A percentile compares a stretch with the other conserved stretches of the same genome.
These are phyloP conservation scores for Cornus kousa DNA, from an alignment of 148 eudicot genomes.

Conservation along the genomic window DNA sequence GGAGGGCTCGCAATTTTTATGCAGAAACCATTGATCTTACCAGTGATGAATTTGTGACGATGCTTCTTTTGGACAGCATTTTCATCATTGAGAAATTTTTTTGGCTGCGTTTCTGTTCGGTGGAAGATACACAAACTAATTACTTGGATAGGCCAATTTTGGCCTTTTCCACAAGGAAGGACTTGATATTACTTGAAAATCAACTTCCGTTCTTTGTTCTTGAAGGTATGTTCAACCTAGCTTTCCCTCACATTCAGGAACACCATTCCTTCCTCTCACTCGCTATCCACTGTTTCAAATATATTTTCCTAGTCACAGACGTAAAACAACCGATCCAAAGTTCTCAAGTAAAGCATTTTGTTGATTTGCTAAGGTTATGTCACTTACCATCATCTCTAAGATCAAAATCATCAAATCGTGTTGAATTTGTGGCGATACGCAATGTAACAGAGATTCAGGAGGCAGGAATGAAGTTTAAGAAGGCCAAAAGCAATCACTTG, in stretches of 20 bases:
- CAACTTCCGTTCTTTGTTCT: slow-evolving; percentile 35
- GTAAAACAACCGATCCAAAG: too few relatives aligned
- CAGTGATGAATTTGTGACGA: slow-evolving; percentile 21
- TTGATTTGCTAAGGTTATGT: neutral
- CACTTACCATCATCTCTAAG: too few relatives aligned
- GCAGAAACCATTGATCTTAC: slow-evolving; percentile 11
- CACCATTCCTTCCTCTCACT: neutral
- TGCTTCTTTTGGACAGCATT: slow-evolving; percentile 28
- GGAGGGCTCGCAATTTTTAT: slow-evolving; percentile 22
- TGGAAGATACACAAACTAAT: slow-evolving; percentile 17
- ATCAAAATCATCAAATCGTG: too few relatives aligned
- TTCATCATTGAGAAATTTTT: too few relatives aligned
- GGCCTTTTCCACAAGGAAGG: slow-evolving; percentile 15
- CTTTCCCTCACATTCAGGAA: too few relatives aligned
- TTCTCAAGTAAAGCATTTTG: too few relatives aligned
- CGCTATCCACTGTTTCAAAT: neutral
- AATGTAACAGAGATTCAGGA: too few relatives aligned
- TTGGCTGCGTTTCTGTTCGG: too few relatives aligned
- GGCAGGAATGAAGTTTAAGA: too few relatives aligned
- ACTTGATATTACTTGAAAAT: slow-evolving; percentile 31
- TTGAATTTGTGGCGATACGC: too few relatives aligned
- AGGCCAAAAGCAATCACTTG: too few relatives aligned
- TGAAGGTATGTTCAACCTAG: slow-evolving; percentile 20
- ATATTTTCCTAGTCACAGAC: too few relatives aligned
- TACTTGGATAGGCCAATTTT: slow-evolving; percentile 18